Evolutionary conservation across 805 yeast genomes (phyloP).

Genomic region (Starmera amethionina): DNA sequence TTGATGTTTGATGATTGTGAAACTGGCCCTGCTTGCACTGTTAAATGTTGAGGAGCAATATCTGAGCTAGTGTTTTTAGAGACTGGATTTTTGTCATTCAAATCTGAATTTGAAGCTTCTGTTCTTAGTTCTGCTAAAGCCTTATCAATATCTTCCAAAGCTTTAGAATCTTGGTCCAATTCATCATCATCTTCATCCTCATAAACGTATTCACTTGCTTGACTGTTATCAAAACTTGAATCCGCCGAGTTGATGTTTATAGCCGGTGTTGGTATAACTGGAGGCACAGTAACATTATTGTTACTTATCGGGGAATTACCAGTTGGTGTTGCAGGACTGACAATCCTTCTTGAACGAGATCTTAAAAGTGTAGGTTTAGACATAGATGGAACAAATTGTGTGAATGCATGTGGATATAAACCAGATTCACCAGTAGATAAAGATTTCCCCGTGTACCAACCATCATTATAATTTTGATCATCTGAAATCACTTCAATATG

Average conservation of each 20-base stretch:
- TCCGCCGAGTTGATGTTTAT: no score
- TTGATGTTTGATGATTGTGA: no score
- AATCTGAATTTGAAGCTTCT: slow-evolving; percentile 11
- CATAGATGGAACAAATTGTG: slow-evolving; percentile 38
- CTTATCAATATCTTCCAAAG: slow-evolving; percentile 63
- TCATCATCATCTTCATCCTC: neutral
- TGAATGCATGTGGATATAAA: slow-evolving; percentile 83
- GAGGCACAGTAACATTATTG: slow-evolving; percentile 2
- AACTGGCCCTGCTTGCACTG: no score
- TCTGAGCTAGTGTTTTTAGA: no score
- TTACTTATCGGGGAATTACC: slow-evolving; percentile 10
- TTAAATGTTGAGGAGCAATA: no score
- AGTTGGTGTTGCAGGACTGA: slow-evolving; percentile 18
- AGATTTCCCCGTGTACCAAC: slow-evolving; percentile 93
- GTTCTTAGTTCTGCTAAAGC: slow-evolving; percentile 55
- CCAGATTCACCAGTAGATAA: slow-evolving; percentile 68
- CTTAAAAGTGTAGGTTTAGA: slow-evolving; percentile 35
- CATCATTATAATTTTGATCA: slow-evolving; percentile 89
- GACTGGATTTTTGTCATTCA: slow-evolving; percentile 1
- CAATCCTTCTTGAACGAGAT: slow-evolving; percentile 49
- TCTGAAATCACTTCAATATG: slow-evolving; percentile 82
- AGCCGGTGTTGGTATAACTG: neutral
- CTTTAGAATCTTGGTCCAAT: slow-evolving; percentile 35
- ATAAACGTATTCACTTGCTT: neutral
- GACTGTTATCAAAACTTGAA: no score